Evolutionary conservation across 805 yeast species (phyloP).

Genomic region (Lachancea dasiensis): DNA sequence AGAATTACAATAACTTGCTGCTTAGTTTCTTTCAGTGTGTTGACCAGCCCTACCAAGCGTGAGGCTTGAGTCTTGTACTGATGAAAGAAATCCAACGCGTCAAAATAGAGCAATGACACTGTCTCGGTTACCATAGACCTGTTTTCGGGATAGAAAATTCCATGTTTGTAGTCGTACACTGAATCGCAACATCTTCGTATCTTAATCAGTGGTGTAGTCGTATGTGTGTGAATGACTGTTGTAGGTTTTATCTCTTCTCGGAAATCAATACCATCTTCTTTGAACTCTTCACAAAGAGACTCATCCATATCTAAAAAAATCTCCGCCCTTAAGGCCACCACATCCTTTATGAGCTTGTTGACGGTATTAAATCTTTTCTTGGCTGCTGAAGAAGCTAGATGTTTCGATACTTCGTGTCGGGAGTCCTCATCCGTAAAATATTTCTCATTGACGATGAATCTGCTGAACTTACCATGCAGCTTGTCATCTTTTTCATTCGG

Average conservation of each 20-base stretch:
- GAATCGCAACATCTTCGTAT: slow-evolving; percentile 50
- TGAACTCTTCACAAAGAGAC: slow-evolving; percentile 26
- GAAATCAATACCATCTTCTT: slow-evolving; percentile 22
- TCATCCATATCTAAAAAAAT: slow-evolving; percentile 43
- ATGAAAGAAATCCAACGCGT: slow-evolving; percentile 41
- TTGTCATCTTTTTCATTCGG: neutral
- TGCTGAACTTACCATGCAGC: neutral
- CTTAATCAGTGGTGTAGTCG: slow-evolving; percentile 38
- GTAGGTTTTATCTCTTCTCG: slow-evolving; percentile 21
- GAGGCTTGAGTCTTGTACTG: slow-evolving; percentile 26
- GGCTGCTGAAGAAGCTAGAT: slow-evolving; percentile 6
- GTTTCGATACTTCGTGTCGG: slow-evolving; percentile 4
- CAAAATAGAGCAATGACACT: slow-evolving; percentile 39
- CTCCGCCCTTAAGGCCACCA: slow-evolving; percentile 45
- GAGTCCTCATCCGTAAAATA: slow-evolving; percentile 23
- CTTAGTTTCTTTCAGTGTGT: slow-evolving; percentile 21
- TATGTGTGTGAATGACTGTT: slow-evolving; percentile 22
- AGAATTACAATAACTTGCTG: slow-evolving; percentile 40
- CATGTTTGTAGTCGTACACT: slow-evolving; percentile 42
- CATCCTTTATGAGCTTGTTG: slow-evolving; percentile 38
- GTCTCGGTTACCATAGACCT: slow-evolving; percentile 40
- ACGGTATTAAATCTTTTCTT: slow-evolving; percentile 26
- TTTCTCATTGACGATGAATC: slow-evolving; percentile 18
- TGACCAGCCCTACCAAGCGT: slow-evolving; percentile 21
- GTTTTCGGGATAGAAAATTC: slow-evolving; percentile 49